Conservation (phyloP, 306 rosid genomes). For the Ceratonia siliqua region DNA sequence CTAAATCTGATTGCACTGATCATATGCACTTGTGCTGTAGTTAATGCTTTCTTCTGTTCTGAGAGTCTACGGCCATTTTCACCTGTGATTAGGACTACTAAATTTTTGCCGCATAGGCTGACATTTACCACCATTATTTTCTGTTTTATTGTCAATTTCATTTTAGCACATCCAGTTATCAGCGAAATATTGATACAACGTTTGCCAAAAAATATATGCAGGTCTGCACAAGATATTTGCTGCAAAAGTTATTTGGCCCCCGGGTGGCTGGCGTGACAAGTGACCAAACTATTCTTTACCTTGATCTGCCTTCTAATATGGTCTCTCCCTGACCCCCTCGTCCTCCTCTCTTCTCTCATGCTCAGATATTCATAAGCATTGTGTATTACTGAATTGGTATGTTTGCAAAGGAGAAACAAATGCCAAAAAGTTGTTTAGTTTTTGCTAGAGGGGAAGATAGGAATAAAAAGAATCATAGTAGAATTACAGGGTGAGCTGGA, state of each 20-base stretch:
- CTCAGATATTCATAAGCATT: neutral
- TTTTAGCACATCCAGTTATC: neutral
- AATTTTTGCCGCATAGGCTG: neutral
- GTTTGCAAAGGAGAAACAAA: neutral
- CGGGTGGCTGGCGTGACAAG: constrained; percentile 57
- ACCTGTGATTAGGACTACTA: neutral
- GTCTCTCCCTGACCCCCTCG: constrained; percentile 47
- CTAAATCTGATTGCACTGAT: neutral
- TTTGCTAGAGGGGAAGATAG: no score
- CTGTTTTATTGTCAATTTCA: constrained; percentile 5
- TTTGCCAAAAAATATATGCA: constrained; percentile 35
- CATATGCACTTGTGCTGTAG: neutral
- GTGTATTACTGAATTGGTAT: neutral
- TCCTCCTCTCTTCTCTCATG: constrained; percentile 5
- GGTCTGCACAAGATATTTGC: constrained; percentile 76
- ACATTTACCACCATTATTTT: neutral
- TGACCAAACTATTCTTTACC: constrained; percentile 56
- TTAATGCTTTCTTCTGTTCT: neutral
- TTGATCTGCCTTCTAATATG: constrained; percentile 94
- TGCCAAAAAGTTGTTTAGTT: neutral
- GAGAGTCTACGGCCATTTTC: neutral
- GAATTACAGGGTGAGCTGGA: no score
- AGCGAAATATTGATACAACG: constrained; percentile 20
- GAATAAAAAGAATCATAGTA: no score
- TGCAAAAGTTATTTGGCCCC: constrained; percentile 80